Evolutionary conservation across 345 rosid species (phyloP).

Genomic region (Syzygium aromaticum): DNA sequence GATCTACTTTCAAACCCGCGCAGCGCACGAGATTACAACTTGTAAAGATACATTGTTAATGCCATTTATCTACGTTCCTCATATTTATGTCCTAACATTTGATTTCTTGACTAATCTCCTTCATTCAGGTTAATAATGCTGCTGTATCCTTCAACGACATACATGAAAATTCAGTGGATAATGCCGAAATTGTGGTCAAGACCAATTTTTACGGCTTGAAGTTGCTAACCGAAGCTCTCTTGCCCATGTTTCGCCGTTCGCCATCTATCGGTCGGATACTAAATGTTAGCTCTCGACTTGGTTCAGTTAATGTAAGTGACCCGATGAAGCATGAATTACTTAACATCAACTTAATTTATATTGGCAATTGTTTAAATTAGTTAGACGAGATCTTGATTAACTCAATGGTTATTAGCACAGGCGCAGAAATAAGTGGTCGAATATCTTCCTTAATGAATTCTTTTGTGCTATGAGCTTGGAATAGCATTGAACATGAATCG

Average conservation of each 20-base stretch:
- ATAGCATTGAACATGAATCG: too few relatives aligned
- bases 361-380: background rate
- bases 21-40: background rate
- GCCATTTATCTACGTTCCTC: background rate
- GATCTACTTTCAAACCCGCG: background rate
- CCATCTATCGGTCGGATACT: conserved; percentile 45
- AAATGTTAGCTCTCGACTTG: conserved; percentile 77
- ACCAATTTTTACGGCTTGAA: conserved; percentile 74
- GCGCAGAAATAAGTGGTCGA: background rate
- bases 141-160: conserved; percentile 70
- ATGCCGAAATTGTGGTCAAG: conserved; percentile 58
- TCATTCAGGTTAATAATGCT: conserved; percentile 65
- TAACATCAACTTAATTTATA: background rate
- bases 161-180: conserved; percentile 48
- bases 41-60: background rate
- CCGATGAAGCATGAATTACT: background rate
- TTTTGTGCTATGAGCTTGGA: background rate
- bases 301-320: conserved; percentile 49
- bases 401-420: background rate
- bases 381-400: background rate
- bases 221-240: conserved; percentile 46
- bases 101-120: background rate
- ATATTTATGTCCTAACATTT: background rate
- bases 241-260: conserved; percentile 61
- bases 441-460: background rate